phyloP scores from a whole-genome alignment of 768 basidiomycete species.

The Flagelloscypha sp. region DNA sequence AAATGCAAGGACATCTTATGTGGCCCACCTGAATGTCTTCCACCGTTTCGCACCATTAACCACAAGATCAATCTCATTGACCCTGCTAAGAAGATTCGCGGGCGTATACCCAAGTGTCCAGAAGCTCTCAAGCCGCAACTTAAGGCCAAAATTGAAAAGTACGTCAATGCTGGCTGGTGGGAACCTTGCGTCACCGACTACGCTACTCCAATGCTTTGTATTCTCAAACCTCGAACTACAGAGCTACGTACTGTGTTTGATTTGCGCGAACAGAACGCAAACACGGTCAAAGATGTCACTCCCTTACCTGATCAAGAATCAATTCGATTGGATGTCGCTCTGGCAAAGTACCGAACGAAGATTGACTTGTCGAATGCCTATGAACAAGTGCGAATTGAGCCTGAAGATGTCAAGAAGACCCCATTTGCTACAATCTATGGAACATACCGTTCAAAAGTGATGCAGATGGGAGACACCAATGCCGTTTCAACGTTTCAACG shows the following conservation, averaged over 20 bases:
- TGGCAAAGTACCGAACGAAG: slow-evolving; percentile 13
- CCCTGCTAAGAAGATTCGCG: slow-evolving; percentile 15
- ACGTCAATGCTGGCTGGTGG: slow-evolving; percentile 19
- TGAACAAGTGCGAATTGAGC: slow-evolving; percentile 29
- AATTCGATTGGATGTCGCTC: slow-evolving; percentile 13
- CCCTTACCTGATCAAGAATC: slow-evolving; percentile 20
- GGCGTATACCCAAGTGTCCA: slow-evolving; percentile 24
- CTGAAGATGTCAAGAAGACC: slow-evolving; percentile 17
- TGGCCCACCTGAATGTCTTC: slow-evolving; percentile 1
- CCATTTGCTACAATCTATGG: slow-evolving; percentile 14
- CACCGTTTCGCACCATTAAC: slow-evolving; percentile 2
- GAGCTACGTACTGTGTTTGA: slow-evolving; percentile 24
- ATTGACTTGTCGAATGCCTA: slow-evolving; percentile 32
- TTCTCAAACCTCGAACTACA: slow-evolving; percentile 16
- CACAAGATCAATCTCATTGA: slow-evolving; percentile 5
- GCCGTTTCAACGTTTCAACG: slow-evolving; percentile 20
- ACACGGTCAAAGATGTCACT: slow-evolving; percentile 22
- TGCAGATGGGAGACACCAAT: slow-evolving; percentile 19
- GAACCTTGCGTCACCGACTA: slow-evolving; percentile 3
- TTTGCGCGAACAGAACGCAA: slow-evolving; percentile 24
- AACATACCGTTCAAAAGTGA: slow-evolving; percentile 12
- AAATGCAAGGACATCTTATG: slow-evolving; percentile 16
- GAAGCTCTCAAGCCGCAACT: slow-evolving; percentile 9
- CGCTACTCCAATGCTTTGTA: slow-evolving; percentile 17
- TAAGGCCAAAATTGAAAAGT: slow-evolving; percentile 9